Conservation (phyloP, 2,329 filamentous ascomycete species). For the Bipolaris sorokiniana region DNA sequence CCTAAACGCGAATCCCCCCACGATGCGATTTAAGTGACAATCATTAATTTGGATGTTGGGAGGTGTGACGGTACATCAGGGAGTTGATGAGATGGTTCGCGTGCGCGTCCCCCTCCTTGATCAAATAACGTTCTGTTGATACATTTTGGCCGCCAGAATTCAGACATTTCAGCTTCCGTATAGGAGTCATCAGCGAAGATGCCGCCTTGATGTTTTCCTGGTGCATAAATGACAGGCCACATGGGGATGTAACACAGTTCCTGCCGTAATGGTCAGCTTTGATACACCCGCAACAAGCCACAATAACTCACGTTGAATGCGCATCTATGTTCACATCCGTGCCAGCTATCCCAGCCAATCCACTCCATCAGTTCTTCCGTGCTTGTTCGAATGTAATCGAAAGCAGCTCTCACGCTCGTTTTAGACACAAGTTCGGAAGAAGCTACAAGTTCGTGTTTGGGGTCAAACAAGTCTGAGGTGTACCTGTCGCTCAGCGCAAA, state of each 20-base stretch:
- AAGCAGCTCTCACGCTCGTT: neutral
- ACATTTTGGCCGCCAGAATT: neutral
- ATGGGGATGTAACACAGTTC: neutral
- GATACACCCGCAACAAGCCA: neutral
- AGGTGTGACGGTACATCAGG: neutral
- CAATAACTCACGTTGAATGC: neutral
- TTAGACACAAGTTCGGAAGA: neutral
- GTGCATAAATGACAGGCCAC: neutral
- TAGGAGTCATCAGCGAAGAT: neutral
- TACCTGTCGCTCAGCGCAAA: neutral
- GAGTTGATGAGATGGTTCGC: neutral
- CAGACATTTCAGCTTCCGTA: neutral
- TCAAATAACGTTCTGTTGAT: neutral
- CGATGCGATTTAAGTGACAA: neutral
- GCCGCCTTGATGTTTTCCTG: neutral
- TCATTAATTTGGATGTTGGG: neutral
- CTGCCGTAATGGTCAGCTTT: neutral
- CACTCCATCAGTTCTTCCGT: neutral
- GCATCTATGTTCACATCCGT: neutral
- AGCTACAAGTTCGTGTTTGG: neutral
- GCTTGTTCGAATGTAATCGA: neutral
- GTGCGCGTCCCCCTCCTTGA: neutral
- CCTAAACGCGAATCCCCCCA: neutral
- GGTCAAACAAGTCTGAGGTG: neutral
- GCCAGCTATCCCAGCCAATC: neutral